These are phyloP conservation scores for Hemileia vastatrix DNA, from an alignment of 1,284 basidiomycete species.

Conservation along the genomic window DNA sequence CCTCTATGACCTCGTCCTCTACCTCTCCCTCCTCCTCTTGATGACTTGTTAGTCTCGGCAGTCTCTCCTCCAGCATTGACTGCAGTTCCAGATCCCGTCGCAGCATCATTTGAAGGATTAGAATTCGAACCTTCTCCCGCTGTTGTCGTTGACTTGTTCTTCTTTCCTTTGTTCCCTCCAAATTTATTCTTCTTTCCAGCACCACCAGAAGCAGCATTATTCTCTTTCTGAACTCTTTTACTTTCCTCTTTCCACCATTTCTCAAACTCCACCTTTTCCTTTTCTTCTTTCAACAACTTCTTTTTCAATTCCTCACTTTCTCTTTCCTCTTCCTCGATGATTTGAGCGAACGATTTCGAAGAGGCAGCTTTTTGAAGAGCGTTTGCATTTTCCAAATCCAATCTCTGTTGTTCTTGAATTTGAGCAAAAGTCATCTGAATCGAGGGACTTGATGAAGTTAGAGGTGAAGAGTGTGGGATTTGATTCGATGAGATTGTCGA, in stretches of 20 bases:
- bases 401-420: conserved; percentile 27
- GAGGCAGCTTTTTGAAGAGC: too few species aligned
- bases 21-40: background rate
- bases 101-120: background rate
- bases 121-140: background rate
- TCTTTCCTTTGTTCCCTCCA: background rate
- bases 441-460: background rate
- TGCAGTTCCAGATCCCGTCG: background rate
- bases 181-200: background rate
- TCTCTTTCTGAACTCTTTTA: conserved; percentile 27
- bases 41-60: background rate
- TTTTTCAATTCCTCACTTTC: too few species aligned
- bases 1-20: background rate
- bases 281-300: too few species aligned
- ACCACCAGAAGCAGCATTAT: background rate
- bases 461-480: conserved; percentile 27
- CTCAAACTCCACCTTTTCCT: too few species aligned
- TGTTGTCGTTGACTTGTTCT: background rate
- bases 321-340: too few species aligned
- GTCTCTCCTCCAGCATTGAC: background rate
- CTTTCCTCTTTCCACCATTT: conserved; percentile 42
- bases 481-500: conserved; percentile 31
- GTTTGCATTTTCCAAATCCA: conserved; percentile 26
- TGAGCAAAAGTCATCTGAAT: background rate
- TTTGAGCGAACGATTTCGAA: too few species aligned